Evolutionary conservation across 2,329 filamentous ascomycete genomes (phyloP), one percentile per base, ranked within the genome.

Genomic region (Spiromastix sp.): DNA sequence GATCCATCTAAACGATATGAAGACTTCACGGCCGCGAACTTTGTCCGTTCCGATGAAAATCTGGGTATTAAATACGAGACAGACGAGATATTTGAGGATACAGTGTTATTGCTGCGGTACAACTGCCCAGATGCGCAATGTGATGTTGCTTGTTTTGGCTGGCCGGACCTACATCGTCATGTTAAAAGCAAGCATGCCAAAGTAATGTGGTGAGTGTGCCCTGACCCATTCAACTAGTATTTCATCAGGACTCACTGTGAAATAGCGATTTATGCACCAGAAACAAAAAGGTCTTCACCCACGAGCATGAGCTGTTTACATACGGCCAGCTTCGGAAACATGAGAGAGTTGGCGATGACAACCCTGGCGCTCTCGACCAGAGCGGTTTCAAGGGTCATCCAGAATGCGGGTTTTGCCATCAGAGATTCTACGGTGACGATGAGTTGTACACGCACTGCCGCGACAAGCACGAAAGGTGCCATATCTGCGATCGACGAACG

Each of bases 221-320:
- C 24, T 19, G 20, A 30, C 4, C 20, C 7, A 11, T 5, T 34
- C 5, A 9, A 26, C 20, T 10, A 2, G 30, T 35, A 18, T 34
- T 32, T 29, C 31, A 2, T 11, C 15, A n/a, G 24, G 20, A 24
- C 4, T 13, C 20, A 44, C 37, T 16, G 15, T 29, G 10, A 4
- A 17, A 19, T 41, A 72, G 83, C 59, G 85, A 94, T 57, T 69
- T 94, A 8, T 95, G 87, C 60, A 83, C 87, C 5, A 71, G 86
- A 41, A 87, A 95, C 66, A 98, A 98, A 63, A 95, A 94, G 54
- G 86, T 95, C 21, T 98, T 98, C 50, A 95, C 91, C 1, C 91
- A 98, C 61, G 91, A 98, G 60, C 91, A 98, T 55, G 85, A 93
- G 43, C 71, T 98, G 1, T 96, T 95, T 57, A 81, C 83, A 1